These are phyloP conservation scores for Venturia nashicola DNA, from an alignment of 2,329 filamentous ascomycete species.

Conservation along the genomic window DNA sequence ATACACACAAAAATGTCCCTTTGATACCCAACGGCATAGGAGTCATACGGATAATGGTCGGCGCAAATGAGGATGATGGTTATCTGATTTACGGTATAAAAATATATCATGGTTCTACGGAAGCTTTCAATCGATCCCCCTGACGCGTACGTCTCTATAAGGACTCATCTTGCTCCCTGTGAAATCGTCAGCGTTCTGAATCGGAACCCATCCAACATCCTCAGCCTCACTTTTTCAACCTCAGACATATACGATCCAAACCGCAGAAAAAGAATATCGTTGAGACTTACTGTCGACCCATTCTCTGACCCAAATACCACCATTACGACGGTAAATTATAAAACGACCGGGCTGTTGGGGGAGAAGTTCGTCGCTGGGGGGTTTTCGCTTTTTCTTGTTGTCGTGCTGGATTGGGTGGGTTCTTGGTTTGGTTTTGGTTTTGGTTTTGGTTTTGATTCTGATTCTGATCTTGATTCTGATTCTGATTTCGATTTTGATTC, in stretches of 20 bases:
- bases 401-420: no score
- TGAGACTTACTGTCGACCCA: background rate
- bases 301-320: background rate
- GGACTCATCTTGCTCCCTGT: background rate
- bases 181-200: background rate
- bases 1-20: background rate
- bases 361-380: no score
- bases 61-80: background rate
- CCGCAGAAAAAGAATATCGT: no score
- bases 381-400: no score
- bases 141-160: background rate
- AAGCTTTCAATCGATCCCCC: background rate
- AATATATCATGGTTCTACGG: background rate
- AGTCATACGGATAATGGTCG: background rate
- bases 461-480: no score
- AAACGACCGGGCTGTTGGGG: background rate
- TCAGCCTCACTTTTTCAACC: no score
- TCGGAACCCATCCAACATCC: no score
- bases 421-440: no score
- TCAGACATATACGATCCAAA: no score
- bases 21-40: constrained; percentile 4
- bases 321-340: background rate
- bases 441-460: no score
- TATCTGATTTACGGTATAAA: background rate
- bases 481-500: no score